Evolutionary conservation across 768 basidiomycete species (phyloP).

Genomic region (Tricholoma hemisulphureum): DNA sequence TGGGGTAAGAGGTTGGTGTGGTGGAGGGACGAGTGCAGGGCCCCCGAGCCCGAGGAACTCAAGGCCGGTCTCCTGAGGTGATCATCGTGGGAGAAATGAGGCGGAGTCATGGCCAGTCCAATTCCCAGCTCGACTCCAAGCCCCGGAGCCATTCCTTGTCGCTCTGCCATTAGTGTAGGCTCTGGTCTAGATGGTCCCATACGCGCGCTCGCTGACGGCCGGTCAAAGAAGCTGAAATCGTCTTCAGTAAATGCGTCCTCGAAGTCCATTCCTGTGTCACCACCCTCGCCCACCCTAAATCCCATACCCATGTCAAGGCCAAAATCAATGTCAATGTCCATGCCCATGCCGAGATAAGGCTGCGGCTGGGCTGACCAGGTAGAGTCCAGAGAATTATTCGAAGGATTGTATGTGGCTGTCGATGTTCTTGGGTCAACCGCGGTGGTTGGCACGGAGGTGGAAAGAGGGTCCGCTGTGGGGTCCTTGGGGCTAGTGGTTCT

Average conservation of each 20-base stretch:
- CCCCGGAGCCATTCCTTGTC: too few species aligned
- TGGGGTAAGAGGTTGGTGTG: slow-evolving; percentile 10
- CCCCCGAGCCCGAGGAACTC: background rate
- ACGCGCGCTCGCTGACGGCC: slow-evolving; percentile 35
- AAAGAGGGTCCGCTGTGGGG: slow-evolving; percentile 11
- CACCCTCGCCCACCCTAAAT: background rate
- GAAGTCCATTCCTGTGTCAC: slow-evolving; percentile 39
- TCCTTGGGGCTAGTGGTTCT: slow-evolving; percentile 9
- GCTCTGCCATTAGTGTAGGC: background rate
- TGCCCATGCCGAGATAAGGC: slow-evolving; percentile 37
- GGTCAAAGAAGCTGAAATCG: slow-evolving; percentile 87
- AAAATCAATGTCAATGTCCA: slow-evolving; percentile 47
- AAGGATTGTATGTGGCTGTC: slow-evolving; percentile 35
- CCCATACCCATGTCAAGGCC: slow-evolving; percentile 5
- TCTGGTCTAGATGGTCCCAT: background rate
- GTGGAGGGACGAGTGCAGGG: slow-evolving; percentile 2
- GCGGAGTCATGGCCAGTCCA: background rate
- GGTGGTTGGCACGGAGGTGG: slow-evolving; percentile 19
- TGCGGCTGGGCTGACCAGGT: slow-evolving; percentile 31
- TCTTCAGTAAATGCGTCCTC: slow-evolving; percentile 78
- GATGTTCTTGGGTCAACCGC: background rate
- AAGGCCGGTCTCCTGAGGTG: background rate
- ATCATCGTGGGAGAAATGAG: background rate
- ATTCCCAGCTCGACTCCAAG: background rate
- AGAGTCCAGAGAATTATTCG: slow-evolving; percentile 41